Conservation (phyloP, 2,329 filamentous ascomycete species). For the Endothia cerciana region DNA sequence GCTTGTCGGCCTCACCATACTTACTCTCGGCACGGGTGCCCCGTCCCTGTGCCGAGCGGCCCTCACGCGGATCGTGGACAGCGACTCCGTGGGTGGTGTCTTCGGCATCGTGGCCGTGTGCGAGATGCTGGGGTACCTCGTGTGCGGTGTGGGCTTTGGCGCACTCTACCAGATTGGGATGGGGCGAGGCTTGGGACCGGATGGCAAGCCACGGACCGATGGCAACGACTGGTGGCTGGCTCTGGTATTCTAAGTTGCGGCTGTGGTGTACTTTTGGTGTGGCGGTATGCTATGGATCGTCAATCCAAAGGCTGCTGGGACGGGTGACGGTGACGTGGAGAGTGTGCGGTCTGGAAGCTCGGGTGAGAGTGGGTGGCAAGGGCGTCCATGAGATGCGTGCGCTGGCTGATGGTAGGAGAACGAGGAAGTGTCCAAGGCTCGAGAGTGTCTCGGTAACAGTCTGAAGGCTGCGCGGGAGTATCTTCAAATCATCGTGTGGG, state of each 20-base stretch:
- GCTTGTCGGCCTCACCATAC: conserved; percentile 18
- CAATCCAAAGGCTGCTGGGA: background rate
- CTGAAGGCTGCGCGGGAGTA: background rate
- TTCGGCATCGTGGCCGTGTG: conserved; percentile 19
- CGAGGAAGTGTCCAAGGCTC: conserved; percentile 17
- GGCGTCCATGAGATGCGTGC: conserved; percentile 18
- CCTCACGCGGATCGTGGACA: conserved; percentile 4
- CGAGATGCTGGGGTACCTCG: conserved; percentile 17
- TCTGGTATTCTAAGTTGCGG: conserved; percentile 20
- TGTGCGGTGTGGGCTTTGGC: conserved; percentile 16
- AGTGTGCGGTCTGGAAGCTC: conserved; percentile 8
- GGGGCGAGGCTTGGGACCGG: background rate
- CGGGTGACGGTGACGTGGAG: background rate
- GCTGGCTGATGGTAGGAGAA: conserved; percentile 12
- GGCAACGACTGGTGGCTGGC: background rate
- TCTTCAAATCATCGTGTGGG: background rate
- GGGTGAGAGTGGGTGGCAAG: background rate
- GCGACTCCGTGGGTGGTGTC: conserved; percentile 8
- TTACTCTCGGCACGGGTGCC: conserved; percentile 23
- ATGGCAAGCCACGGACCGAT: background rate
- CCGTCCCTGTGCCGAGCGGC: conserved; percentile 23
- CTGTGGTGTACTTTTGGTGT: conserved; percentile 14
- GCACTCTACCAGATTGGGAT: conserved; percentile 17
- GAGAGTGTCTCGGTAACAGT: conserved; percentile 10
- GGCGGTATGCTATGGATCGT: conserved; percentile 13